Evolutionary conservation across 2,329 filamentous ascomycete genomes (phyloP).

Genomic region (Bisporella sp.): DNA sequence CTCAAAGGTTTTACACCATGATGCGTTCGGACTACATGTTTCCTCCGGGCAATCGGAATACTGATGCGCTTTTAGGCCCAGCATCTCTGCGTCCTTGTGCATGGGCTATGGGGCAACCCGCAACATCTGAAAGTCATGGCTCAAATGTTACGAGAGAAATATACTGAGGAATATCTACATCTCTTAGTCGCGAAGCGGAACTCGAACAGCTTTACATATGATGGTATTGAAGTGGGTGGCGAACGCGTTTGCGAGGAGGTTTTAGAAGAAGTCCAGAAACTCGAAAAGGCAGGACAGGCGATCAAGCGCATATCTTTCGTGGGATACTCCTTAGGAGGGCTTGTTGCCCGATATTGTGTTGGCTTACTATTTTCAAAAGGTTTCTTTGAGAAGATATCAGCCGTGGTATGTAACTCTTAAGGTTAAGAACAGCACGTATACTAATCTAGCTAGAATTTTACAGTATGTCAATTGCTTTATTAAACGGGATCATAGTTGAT

Average conservation of each 20-base stretch:
- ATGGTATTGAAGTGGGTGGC: conserved; percentile 61
- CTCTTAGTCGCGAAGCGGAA: conserved; percentile 69
- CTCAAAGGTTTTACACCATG: no score
- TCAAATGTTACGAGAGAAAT: conserved; percentile 53
- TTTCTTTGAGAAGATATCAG: conserved; percentile 70
- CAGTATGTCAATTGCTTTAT: conserved; percentile 24
- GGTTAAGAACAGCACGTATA: background rate
- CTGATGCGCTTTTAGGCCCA: conserved; percentile 37
- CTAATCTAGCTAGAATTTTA: conserved; percentile 61
- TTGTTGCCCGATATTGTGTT: conserved; percentile 80
- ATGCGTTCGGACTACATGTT: no score
- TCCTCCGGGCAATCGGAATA: no score
- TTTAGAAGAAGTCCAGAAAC: conserved; percentile 51
- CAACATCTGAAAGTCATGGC: conserved; percentile 64
- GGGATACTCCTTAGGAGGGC: conserved; percentile 83
- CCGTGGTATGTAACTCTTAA: conserved; percentile 49
- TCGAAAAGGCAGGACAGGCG: conserved; percentile 55
- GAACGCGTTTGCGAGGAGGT: conserved; percentile 63
- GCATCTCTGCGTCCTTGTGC: conserved; percentile 72
- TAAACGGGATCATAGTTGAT: no score
- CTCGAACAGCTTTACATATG: conserved; percentile 64
- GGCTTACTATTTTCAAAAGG: conserved; percentile 78
- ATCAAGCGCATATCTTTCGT: conserved; percentile 80
- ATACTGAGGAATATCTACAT: conserved; percentile 57
- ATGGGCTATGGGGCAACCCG: conserved; percentile 78